Percentiles rank a stretch among this genome's conserved stretches.
phyloP scores from a whole-genome alignment of 768 basidiomycete genomes.

The Boletus rufocinnamomeus region DNA sequence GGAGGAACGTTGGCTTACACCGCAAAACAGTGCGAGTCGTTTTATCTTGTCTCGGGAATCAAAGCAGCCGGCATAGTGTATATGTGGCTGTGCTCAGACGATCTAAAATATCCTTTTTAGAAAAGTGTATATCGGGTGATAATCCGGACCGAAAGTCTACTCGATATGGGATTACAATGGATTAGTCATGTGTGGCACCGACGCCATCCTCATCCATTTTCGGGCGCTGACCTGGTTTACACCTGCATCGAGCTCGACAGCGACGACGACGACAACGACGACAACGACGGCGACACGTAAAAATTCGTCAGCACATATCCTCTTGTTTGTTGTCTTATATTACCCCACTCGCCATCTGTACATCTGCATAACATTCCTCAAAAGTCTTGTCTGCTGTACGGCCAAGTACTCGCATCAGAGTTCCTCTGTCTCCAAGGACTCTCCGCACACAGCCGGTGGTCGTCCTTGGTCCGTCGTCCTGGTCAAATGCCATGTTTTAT shows the following conservation, averaged over 20 bases:
- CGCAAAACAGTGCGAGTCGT: background rate
- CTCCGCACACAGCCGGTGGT: conserved; percentile 4
- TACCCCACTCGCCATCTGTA: conserved; percentile 14
- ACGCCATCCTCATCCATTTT: conserved; percentile 22
- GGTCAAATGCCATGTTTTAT: conserved; percentile 72
- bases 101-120: conserved; percentile 19
- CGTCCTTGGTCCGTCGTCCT: conserved; percentile 4
- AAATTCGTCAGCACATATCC: conserved; percentile 18
- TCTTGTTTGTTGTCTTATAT: conserved; percentile 19
- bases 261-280: conserved; percentile 15
- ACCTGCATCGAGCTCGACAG: conserved; percentile 20
- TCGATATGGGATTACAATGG: conserved; percentile 10
- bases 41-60: conserved; percentile 19
- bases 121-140: background rate
- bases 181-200: conserved; percentile 24
- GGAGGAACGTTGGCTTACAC: conserved; percentile 4
- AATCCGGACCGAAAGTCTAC: conserved; percentile 17
- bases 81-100: conserved; percentile 24
- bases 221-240: conserved; percentile 30
- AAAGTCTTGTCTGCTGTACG: conserved; percentile 3
- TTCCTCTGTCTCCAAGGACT: conserved; percentile 15
- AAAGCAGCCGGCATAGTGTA: conserved; percentile 2
- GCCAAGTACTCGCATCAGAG: conserved; percentile 7
- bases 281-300: conserved; percentile 18
- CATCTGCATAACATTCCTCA: conserved; percentile 4